Conservation (phyloP, 169 alveolate species). For the Plasmodium knowlesi region DNA sequence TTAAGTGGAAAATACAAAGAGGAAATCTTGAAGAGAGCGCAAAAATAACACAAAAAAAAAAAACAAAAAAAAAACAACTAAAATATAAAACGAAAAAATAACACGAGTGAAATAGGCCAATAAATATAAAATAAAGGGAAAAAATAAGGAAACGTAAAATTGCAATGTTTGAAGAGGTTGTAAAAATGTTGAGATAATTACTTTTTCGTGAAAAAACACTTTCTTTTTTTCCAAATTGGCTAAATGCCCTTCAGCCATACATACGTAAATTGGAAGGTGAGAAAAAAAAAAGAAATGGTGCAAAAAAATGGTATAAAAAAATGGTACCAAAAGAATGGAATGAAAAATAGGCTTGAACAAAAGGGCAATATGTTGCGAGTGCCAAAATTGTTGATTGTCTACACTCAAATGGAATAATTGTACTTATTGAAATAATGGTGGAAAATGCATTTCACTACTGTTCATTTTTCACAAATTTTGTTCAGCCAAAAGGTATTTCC, state of each 20-base stretch:
- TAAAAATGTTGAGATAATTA: not conserved
- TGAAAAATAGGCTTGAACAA: not conserved
- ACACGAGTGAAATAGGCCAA: not conserved
- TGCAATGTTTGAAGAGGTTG: not conserved
- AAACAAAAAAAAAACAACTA: too few species aligned
- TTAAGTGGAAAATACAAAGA: not conserved
- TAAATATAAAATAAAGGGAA: not conserved
- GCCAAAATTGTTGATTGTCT: slow-evolving; percentile 2
- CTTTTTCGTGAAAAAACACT: not conserved
- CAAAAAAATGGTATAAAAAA: not conserved
- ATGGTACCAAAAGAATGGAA: not conserved
- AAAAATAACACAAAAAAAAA: not conserved
- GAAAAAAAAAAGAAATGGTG: not conserved
- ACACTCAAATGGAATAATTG: slow-evolving; percentile 5
- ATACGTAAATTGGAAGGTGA: slow-evolving; percentile 1
- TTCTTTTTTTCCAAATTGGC: not conserved
- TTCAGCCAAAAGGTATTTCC: not conserved
- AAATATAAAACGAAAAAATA: not conserved
- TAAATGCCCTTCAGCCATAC: not conserved
- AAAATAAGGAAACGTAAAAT: not conserved
- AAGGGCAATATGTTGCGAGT: not conserved
- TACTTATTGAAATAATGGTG: not conserved
- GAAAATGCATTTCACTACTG: not conserved
- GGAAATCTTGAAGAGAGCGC: not conserved
- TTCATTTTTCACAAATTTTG: not conserved